A percentile compares a stretch with the other conserved stretches of the same genome.
phyloP scores from a whole-genome alignment of 176 grass and related monocot genomes.

The Triticum turgidum region DNA sequence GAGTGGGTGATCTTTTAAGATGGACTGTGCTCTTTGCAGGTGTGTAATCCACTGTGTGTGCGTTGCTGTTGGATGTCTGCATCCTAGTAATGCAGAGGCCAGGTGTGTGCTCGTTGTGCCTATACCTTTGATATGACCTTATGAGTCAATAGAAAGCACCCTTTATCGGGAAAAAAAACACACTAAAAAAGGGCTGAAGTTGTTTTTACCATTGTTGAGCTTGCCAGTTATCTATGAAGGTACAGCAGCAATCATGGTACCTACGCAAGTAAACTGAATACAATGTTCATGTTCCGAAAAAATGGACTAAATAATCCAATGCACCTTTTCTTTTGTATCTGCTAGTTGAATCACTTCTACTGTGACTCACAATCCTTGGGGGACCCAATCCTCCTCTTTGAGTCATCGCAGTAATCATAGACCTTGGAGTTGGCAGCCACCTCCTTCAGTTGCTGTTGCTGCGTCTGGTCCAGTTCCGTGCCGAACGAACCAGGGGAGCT shows the following conservation, averaged over 20 bases:
- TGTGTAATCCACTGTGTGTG: not conserved
- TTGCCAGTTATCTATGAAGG: not conserved
- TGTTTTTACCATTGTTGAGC: not conserved
- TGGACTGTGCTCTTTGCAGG: not conserved
- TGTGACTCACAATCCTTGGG: slow-evolving; percentile 37
- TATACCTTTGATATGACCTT: not conserved
- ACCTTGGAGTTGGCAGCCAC: slow-evolving; percentile 43
- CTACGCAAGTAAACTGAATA: not conserved
- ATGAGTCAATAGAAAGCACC: not conserved
- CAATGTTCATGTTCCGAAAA: slow-evolving; percentile 26
- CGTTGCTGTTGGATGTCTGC: not conserved
- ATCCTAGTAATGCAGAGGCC: not conserved
- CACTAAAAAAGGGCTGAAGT: not conserved
- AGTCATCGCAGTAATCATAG: slow-evolving; percentile 67
- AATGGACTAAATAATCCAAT: slow-evolving; percentile 35
- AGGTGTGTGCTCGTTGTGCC: not conserved
- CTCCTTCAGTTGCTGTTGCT: slow-evolving; percentile 39
- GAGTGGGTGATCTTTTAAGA: not conserved
- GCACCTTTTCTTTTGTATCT: slow-evolving; percentile 22
- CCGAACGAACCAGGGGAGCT: slow-evolving; percentile 34
- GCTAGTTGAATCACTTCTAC: slow-evolving; percentile 24
- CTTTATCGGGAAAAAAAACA: not conserved
- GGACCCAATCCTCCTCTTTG: slow-evolving; percentile 25
- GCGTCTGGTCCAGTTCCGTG: slow-evolving; percentile 25
- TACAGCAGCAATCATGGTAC: not conserved